Conservation (phyloP, 1,284 basidiomycete species). For the Tremellales sp. region DNA sequence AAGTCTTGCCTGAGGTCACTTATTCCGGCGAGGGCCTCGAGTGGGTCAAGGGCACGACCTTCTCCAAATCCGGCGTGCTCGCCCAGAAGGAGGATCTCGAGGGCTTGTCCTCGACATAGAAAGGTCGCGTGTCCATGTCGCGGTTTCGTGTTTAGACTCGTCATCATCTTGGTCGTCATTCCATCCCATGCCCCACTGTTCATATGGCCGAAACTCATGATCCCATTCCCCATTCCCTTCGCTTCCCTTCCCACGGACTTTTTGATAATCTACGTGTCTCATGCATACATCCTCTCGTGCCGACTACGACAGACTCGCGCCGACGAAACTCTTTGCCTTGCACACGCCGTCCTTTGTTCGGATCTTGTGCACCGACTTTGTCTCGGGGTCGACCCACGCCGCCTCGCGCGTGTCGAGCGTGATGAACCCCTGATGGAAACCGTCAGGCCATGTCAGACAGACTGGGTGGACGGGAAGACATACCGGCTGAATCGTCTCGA, state of each 20-base stretch:
- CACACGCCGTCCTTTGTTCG: conserved; percentile 79
- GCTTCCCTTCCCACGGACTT: too few species aligned
- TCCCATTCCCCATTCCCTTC: too few species aligned
- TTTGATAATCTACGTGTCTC: too few species aligned
- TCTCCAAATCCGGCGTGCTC: conserved; percentile 55
- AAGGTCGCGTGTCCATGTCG: too few species aligned
- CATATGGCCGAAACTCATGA: too few species aligned
- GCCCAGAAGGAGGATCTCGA: conserved; percentile 16
- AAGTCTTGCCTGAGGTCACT: conserved; percentile 80
- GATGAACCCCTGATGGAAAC: conserved; percentile 61
- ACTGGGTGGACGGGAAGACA: conserved; percentile 50
- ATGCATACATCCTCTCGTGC: too few species aligned
- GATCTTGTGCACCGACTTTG: conserved; percentile 76
- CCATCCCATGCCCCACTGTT: too few species aligned
- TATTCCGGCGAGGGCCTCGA: conserved; percentile 92
- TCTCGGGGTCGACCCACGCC: conserved; percentile 82
- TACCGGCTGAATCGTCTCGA: conserved; percentile 82
- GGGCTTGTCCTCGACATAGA: too few species aligned
- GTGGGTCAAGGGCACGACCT: conserved; percentile 69
- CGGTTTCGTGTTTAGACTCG: too few species aligned
- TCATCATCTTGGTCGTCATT: too few species aligned
- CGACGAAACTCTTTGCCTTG: conserved; percentile 72
- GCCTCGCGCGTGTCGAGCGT: conserved; percentile 82
- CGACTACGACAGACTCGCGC: conserved; percentile 85
- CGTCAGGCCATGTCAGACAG: background rate